Evolutionary conservation across 768 basidiomycete species (phyloP).

Genomic region (Russula olivacea): DNA sequence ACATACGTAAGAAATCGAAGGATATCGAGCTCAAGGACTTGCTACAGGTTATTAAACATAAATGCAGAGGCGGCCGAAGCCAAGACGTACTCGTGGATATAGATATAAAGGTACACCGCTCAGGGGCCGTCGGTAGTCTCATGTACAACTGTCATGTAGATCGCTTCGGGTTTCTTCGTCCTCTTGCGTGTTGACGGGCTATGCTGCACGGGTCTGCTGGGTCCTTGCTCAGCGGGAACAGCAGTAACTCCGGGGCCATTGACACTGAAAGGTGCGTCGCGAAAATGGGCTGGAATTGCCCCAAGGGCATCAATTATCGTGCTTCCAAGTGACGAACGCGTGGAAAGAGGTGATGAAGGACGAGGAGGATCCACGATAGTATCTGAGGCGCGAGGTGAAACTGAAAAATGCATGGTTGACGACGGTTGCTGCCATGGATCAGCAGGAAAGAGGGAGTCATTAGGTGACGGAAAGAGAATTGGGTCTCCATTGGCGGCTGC

Average conservation of each 20-base stretch:
- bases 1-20: slow-evolving; percentile 19
- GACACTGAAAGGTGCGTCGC: slow-evolving; percentile 15
- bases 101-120: neutral
- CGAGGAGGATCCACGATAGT: neutral
- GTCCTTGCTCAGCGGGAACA: neutral
- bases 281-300: slow-evolving; percentile 16
- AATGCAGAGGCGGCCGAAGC: neutral
- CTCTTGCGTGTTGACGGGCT: slow-evolving; percentile 1
- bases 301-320: slow-evolving; percentile 20
- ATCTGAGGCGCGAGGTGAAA: neutral
- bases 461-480: slow-evolving; percentile 5
- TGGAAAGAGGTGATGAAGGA: slow-evolving; percentile 11
- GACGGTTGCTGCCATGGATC: slow-evolving; percentile 18
- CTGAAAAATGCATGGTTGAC: neutral
- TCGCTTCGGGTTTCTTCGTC: slow-evolving; percentile 13
- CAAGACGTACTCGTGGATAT: neutral
- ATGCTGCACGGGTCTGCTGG: neutral
- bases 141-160: slow-evolving; percentile 24
- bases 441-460: slow-evolving; percentile 6
- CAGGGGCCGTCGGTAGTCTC: slow-evolving; percentile 12
- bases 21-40: slow-evolving; percentile 6
- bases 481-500: slow-evolving; percentile 1
- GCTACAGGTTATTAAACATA: slow-evolving; percentile 18
- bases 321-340: slow-evolving; percentile 12
- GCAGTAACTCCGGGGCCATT: neutral